Conservation (phyloP, 345 rosid species). For the Linum trigynum region DNA sequence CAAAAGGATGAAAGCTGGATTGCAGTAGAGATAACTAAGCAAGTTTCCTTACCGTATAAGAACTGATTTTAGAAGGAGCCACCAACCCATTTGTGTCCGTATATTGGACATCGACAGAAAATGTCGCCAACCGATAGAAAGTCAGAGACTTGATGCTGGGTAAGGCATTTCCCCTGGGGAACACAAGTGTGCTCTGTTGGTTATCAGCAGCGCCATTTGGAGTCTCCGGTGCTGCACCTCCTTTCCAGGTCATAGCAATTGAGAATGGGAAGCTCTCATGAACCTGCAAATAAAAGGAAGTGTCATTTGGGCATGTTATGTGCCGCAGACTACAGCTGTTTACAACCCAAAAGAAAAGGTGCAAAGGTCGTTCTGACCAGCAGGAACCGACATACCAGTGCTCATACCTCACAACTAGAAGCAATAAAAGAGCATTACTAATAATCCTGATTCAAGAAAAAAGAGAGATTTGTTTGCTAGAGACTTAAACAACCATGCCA, state of each 20-base stretch:
- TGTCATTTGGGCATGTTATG: background rate
- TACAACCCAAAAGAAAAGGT: background rate
- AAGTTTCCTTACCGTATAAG: constrained; percentile 48
- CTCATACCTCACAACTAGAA: too few species aligned
- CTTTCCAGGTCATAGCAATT: constrained; percentile 68
- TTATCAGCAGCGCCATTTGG: constrained; percentile 56
- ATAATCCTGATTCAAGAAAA: too few species aligned
- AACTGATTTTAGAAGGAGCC: constrained; percentile 66
- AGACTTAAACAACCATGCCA: too few species aligned
- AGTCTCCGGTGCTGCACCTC: constrained; percentile 49
- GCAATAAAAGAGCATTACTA: background rate
- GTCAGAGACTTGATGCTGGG: constrained; percentile 86
- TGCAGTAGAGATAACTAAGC: background rate
- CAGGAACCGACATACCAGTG: background rate
- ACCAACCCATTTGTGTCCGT: constrained; percentile 53
- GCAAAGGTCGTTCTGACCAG: background rate
- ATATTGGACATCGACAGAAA: constrained; percentile 69
- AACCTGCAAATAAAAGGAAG: constrained; percentile 36
- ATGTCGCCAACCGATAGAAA: constrained; percentile 67
- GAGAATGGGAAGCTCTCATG: constrained; percentile 80
- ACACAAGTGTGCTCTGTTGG: constrained; percentile 66
- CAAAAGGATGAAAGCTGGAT: background rate
- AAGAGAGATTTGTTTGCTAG: too few species aligned
- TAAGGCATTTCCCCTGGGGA: constrained; percentile 76
- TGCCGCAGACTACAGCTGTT: background rate